These are phyloP conservation scores for Aspergillus alliaceus DNA, from an alignment of 2,329 filamentous ascomycete species.

Conservation along the genomic window DNA sequence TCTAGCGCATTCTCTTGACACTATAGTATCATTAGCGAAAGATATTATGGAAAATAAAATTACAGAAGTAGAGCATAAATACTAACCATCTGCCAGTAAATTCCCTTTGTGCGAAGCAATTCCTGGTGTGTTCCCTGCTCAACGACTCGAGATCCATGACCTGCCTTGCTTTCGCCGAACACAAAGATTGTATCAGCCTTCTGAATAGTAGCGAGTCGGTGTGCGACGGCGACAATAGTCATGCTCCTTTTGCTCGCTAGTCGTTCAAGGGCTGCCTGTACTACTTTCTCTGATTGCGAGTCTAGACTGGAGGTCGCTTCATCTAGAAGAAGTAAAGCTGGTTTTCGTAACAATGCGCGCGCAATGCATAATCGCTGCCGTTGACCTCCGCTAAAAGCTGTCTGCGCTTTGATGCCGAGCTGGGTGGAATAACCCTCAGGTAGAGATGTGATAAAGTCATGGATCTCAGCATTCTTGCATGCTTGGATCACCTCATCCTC, in stretches of 20 bases:
- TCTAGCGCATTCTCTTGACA: constrained; percentile 33
- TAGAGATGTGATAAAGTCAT: constrained; percentile 54
- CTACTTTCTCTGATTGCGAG: constrained; percentile 64
- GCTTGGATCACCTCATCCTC: constrained; percentile 48
- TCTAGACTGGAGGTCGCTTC: constrained; percentile 63
- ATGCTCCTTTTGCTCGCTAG: constrained; percentile 54
- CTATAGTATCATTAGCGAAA: constrained; percentile 8
- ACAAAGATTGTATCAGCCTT: constrained; percentile 81
- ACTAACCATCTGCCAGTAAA: constrained; percentile 57
- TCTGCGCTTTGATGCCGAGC: constrained; percentile 49
- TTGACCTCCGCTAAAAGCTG: constrained; percentile 55
- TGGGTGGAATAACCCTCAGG: constrained; percentile 53
- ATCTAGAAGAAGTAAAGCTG: constrained; percentile 56
- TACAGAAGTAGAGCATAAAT: neutral
- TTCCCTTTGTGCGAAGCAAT: constrained; percentile 50
- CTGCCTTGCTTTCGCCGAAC: constrained; percentile 59
- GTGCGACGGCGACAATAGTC: constrained; percentile 75
- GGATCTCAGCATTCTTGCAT: constrained; percentile 53
- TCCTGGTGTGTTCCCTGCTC: constrained; percentile 62
- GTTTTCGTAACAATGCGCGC: constrained; percentile 54
- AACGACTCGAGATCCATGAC: constrained; percentile 46
- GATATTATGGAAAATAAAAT: neutral
- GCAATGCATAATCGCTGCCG: constrained; percentile 58
- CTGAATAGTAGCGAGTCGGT: constrained; percentile 73
- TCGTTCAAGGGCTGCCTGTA: constrained; percentile 68